These are phyloP conservation scores for Penicillium sp. DNA, from an alignment of 2,329 filamentous ascomycete genomes.

Conservation along the genomic window DNA sequence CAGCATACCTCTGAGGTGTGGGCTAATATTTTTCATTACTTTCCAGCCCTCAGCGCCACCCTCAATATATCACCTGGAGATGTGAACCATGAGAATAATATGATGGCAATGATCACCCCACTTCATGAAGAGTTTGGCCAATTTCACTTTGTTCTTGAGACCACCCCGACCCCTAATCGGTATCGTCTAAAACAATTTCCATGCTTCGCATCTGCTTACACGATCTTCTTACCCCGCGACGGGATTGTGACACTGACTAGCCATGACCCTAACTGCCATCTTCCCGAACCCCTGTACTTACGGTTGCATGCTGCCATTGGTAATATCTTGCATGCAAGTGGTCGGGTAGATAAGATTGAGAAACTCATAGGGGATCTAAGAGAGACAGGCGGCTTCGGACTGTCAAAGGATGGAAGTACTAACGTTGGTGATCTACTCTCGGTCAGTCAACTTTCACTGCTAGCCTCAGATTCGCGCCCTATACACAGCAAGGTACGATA, in stretches of 20 bases:
- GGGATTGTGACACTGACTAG: not conserved
- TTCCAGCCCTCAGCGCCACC: not conserved
- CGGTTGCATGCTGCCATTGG: constrained; percentile 5
- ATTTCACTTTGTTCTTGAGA: constrained; percentile 3
- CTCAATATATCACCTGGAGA: not conserved
- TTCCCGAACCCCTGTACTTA: not conserved
- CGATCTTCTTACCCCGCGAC: not conserved
- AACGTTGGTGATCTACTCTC: constrained; percentile 3
- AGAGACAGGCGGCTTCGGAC: not conserved
- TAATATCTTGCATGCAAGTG: constrained; percentile 3
- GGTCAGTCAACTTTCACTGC: not conserved
- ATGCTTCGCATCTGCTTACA: not conserved
- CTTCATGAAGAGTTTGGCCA: not conserved
- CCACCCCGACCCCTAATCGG: not conserved
- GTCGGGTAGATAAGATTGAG: not conserved
- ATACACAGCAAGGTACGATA: not conserved
- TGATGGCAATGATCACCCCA: not conserved
- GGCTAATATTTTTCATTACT: not conserved
- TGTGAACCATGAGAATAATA: not conserved
- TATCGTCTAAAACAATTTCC: not conserved
- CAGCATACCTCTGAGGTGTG: not conserved
- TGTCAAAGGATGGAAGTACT: constrained; percentile 1
- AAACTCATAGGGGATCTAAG: not conserved
- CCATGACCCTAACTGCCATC: not conserved
- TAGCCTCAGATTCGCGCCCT: not conserved